Conservation (phyloP, 2,329 filamentous ascomycete species). For the Ilyonectria destructans region DNA sequence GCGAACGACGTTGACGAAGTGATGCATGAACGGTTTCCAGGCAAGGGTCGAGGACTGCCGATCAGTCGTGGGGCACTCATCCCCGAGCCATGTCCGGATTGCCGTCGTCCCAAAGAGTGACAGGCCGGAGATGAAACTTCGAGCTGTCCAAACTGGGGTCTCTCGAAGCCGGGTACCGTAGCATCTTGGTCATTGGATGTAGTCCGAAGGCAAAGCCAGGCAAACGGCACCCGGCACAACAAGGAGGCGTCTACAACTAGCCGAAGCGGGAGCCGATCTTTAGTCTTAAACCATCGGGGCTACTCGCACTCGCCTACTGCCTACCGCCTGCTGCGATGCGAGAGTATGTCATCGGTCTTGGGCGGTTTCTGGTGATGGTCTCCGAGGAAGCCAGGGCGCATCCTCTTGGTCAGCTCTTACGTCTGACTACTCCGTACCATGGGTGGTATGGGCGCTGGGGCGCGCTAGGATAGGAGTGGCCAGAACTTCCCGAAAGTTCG, state of each 20-base stretch:
- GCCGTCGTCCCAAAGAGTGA: conserved; percentile 8
- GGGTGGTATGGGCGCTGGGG: not conserved
- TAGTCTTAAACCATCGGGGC: not conserved
- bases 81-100: not conserved
- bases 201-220: not conserved
- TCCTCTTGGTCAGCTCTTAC: conserved; percentile 12
- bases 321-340: not conserved
- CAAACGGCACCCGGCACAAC: not conserved
- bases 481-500: conserved; percentile 38
- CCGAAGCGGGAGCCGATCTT: not conserved
- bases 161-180: not conserved
- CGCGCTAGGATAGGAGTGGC: conserved; percentile 23
- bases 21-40: conserved; percentile 24
- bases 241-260: not conserved
- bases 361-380: not conserved
- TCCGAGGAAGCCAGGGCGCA: not conserved
- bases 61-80: conserved; percentile 12
- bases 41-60: conserved; percentile 8
- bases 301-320: not conserved
- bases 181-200: not conserved
- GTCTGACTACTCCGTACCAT: not conserved
- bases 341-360: not conserved
- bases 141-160: not conserved
- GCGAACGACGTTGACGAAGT: conserved; percentile 5
- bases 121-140: not conserved